Percentiles rank a stretch among this genome's conserved stretches.
Evolutionary conservation across 1,284 basidiomycete species (phyloP).

Genomic region (Leccinum ponderosum): DNA sequence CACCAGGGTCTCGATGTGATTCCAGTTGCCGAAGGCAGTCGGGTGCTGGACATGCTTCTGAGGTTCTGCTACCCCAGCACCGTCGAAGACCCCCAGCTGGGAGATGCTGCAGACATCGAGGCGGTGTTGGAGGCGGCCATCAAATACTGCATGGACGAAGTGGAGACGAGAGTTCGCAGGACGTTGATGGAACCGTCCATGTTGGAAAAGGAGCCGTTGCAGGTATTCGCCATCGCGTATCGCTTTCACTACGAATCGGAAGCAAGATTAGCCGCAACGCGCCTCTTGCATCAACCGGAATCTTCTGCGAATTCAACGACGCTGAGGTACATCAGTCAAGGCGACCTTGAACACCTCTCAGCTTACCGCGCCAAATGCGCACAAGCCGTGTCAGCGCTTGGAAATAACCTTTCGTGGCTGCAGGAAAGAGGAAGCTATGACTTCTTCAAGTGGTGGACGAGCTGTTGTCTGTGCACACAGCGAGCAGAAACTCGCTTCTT

Average conservation of each 20-base stretch:
- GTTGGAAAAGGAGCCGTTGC: slow-evolving; percentile 33
- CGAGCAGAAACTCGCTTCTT: slow-evolving; percentile 26
- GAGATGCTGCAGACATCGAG: slow-evolving; percentile 20
- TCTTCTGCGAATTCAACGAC: slow-evolving; percentile 1
- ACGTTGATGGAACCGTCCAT: slow-evolving; percentile 25
- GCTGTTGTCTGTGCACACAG: slow-evolving; percentile 23
- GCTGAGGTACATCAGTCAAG: slow-evolving; percentile 8
- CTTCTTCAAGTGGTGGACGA: slow-evolving; percentile 33
- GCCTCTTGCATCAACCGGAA: slow-evolving; percentile 17
- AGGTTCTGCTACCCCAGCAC: slow-evolving; percentile 40
- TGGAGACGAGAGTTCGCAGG: slow-evolving; percentile 23
- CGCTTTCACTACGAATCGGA: slow-evolving; percentile 29
- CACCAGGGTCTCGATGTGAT: slow-evolving; percentile 34
- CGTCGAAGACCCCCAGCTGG: slow-evolving; percentile 15
- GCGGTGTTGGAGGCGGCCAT: slow-evolving; percentile 32
- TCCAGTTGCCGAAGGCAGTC: slow-evolving; percentile 34
- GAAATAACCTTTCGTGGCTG: slow-evolving; percentile 30
- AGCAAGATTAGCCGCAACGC: slow-evolving; percentile 22
- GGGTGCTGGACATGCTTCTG: slow-evolving; percentile 36
- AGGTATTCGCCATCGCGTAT: slow-evolving; percentile 38
- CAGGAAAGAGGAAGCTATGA: slow-evolving; percentile 21
- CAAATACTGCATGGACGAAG: slow-evolving; percentile 41
- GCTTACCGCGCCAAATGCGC: slow-evolving; percentile 24
- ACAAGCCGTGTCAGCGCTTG: slow-evolving; percentile 21
- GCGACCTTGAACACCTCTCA: slow-evolving; percentile 18